These are phyloP conservation scores for Melanomma pulvis-pyrius DNA, from an alignment of 495 filamentous ascomycete species.

Conservation along the genomic window DNA sequence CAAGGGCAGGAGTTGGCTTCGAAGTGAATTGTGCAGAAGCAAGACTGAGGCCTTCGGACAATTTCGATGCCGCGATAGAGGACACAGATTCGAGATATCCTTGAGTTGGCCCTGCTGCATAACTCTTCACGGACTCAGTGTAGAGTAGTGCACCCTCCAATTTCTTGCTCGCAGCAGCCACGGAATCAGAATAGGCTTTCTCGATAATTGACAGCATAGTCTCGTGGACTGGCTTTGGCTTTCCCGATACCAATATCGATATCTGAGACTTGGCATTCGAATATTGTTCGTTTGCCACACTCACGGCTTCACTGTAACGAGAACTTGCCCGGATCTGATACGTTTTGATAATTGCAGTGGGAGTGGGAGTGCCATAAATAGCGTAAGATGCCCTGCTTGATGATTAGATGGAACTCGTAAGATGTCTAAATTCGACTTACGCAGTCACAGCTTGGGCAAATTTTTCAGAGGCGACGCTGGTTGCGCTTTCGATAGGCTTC, in stretches of 20 bases:
- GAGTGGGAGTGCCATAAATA: slow-evolving; percentile 60
- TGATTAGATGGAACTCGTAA: background rate
- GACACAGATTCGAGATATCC: slow-evolving; percentile 60
- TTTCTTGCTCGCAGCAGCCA: slow-evolving; percentile 62
- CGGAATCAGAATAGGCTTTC: slow-evolving; percentile 66
- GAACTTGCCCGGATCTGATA: slow-evolving; percentile 55
- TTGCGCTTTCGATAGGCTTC: slow-evolving; percentile 53
- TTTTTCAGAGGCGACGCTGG: slow-evolving; percentile 58
- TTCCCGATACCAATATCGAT: slow-evolving; percentile 67
- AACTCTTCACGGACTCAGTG: slow-evolving; percentile 45
- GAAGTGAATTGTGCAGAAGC: slow-evolving; percentile 69
- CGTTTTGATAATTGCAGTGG: slow-evolving; percentile 51
- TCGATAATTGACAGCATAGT: slow-evolving; percentile 69
- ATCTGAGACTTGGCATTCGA: slow-evolving; percentile 66
- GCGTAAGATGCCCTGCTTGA: slow-evolving; percentile 58
- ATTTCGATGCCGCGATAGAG: slow-evolving; percentile 65
- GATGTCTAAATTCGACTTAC: slow-evolving; percentile 47
- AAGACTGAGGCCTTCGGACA: slow-evolving; percentile 63
- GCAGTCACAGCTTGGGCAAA: slow-evolving; percentile 65
- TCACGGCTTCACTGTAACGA: slow-evolving; percentile 63
- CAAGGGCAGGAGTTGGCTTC: slow-evolving; percentile 58
- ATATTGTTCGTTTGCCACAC: slow-evolving; percentile 64
- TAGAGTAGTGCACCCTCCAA: slow-evolving; percentile 54
- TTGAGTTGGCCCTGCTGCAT: slow-evolving; percentile 46
- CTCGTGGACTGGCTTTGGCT: slow-evolving; percentile 62